phyloP scores from a whole-genome alignment of 768 basidiomycete genomes.

The Boletellus sp. region DNA sequence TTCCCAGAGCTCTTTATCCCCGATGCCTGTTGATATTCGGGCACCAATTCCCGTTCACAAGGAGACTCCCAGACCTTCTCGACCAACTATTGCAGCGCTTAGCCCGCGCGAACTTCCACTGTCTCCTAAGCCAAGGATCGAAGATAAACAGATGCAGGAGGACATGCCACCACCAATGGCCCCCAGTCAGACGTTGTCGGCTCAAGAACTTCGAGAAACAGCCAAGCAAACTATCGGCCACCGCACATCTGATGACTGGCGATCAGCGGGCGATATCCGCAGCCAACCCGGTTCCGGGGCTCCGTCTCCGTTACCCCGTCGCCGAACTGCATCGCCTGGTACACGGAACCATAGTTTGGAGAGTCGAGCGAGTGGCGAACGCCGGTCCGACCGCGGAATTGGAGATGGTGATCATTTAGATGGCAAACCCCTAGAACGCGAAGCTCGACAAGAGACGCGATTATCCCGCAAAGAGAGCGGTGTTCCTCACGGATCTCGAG shows the following conservation, averaged over 20 bases:
- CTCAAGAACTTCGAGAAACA: conserved; percentile 77
- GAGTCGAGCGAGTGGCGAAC: conserved; percentile 68
- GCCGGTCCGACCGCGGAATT: conserved; percentile 50
- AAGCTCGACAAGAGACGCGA: conserved; percentile 43
- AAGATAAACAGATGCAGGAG: conserved; percentile 39
- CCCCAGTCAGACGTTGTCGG: conserved; percentile 75
- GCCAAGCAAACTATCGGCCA: conserved; percentile 62
- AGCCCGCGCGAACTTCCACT: conserved; percentile 35
- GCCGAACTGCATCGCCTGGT: conserved; percentile 62
- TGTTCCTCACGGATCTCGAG: conserved; percentile 50
- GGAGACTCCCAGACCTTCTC: conserved; percentile 20
- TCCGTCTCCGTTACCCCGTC: conserved; percentile 52
- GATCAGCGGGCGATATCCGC: conserved; percentile 36
- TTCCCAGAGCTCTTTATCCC: conserved; percentile 13
- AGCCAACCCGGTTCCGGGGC: conserved; percentile 49
- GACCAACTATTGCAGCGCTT: conserved; percentile 13
- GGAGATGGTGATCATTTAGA: conserved; percentile 45
- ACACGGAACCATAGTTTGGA: conserved; percentile 69
- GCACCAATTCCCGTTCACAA: conserved; percentile 11
- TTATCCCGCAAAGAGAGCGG: conserved; percentile 42
- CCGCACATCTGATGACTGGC: conserved; percentile 39
- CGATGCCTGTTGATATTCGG: conserved; percentile 16
- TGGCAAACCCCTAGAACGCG: conserved; percentile 53
- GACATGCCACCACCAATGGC: conserved; percentile 75
- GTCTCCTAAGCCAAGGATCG: conserved; percentile 39